phyloP scores from a whole-genome alignment of 2,329 filamentous ascomycete genomes.

The Pseudopithomyces chartarum region DNA sequence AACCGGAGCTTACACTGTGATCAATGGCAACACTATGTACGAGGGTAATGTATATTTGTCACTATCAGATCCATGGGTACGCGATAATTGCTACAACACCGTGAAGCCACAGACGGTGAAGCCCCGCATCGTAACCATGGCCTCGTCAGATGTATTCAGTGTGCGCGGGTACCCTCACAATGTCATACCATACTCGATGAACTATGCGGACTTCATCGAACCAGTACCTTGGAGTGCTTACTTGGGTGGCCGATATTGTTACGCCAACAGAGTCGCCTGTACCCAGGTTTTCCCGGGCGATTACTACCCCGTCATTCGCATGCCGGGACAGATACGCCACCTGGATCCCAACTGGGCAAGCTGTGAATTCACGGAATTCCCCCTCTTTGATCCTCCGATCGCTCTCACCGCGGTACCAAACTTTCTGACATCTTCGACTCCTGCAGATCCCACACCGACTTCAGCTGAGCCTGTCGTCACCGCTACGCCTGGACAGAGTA shows the following conservation, averaged over 20 bases:
- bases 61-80: conserved; percentile 13
- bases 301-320: conserved; percentile 18
- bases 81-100: conserved; percentile 15
- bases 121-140: conserved; percentile 18
- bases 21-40: conserved; percentile 21
- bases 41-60: conserved; percentile 24
- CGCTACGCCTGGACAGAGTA: conserved; percentile 1
- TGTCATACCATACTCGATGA: conserved; percentile 3
- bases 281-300: conserved; percentile 15
- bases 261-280: conserved; percentile 9
- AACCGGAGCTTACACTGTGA: conserved; percentile 20
- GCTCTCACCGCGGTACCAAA: conserved; percentile 13
- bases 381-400: conserved; percentile 20
- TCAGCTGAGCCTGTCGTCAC: conserved; percentile 6
- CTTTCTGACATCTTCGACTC: conserved; percentile 9
- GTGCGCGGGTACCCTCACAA: conserved; percentile 18
- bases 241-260: conserved; percentile 7
- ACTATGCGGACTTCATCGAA: conserved; percentile 10
- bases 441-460: conserved; percentile 8
- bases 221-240: conserved; percentile 19
- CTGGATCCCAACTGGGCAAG: conserved; percentile 19
- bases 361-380: conserved; percentile 15
- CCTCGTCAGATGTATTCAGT: conserved; percentile 19
- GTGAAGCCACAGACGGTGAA: conserved; percentile 1
- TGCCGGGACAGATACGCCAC: conserved; percentile 22